phyloP scores from a whole-genome alignment of 176 grass and related monocot species.

The Phoenix roebelenii region DNA sequence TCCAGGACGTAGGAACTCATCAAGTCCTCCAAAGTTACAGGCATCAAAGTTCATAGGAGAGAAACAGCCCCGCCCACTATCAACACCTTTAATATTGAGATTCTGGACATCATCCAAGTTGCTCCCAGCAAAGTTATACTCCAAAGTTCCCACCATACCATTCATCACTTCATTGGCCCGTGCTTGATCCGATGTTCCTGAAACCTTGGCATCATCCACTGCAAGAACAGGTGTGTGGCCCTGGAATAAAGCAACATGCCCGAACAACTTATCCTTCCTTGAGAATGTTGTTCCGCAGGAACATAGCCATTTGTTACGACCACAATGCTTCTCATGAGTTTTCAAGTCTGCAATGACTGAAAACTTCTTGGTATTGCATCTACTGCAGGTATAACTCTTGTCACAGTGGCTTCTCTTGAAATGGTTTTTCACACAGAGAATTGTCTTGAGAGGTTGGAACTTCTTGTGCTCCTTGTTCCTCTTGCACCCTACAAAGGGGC shows the following conservation, averaged over 20 bases:
- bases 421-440: constrained; percentile 88
- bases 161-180: constrained; percentile 29
- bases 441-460: constrained; percentile 87
- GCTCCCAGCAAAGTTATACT: constrained; percentile 26
- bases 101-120: constrained; percentile 39
- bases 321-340: constrained; percentile 90
- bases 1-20: constrained; percentile 51
- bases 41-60: constrained; percentile 62
- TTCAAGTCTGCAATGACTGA: constrained; percentile 75
- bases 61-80: constrained; percentile 42
- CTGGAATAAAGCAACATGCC: constrained; percentile 78
- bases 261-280: constrained; percentile 82
- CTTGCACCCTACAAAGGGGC: constrained; percentile 83
- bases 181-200: constrained; percentile 31
- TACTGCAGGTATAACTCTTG: constrained; percentile 92
- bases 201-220: constrained; percentile 48
- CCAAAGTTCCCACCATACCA: constrained; percentile 23
- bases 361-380: constrained; percentile 79
- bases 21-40: constrained; percentile 46
- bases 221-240: constrained; percentile 72
- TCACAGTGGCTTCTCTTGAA: constrained; percentile 92
- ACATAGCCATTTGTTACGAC: constrained; percentile 78
- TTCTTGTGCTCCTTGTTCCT: constrained; percentile 91
- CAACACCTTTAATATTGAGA: constrained; percentile 49
- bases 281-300: constrained; percentile 84